Evolutionary conservation across 306 rosid genomes (phyloP).

Genomic region (Abrus precatorius): DNA sequence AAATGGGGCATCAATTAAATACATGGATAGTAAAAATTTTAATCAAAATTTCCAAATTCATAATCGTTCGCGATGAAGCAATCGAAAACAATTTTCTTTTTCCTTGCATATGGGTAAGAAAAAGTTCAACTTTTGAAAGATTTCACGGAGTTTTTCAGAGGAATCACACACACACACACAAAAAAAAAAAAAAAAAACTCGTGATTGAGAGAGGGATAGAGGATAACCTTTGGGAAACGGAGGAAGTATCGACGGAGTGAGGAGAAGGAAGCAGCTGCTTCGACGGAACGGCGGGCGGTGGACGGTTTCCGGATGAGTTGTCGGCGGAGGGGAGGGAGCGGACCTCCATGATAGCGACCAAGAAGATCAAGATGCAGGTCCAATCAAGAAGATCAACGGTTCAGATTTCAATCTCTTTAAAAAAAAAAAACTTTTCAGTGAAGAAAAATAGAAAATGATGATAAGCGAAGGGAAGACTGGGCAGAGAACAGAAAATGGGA

Average conservation of each 20-base stretch:
- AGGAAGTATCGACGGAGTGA: slow-evolving; percentile 67
- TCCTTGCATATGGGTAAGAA: background rate
- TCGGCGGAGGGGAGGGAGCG: slow-evolving; percentile 69
- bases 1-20: background rate
- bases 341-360: slow-evolving; percentile 73
- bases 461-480: background rate
- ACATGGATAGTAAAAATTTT: slow-evolving; percentile 6
- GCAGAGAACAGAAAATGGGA: background rate
- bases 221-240: slow-evolving; percentile 80
- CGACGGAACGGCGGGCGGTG: slow-evolving; percentile 46
- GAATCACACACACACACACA: slow-evolving; percentile 43
- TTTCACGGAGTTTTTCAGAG: background rate
- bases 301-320: slow-evolving; percentile 62
- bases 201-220: background rate
- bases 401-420: slow-evolving; percentile 37
- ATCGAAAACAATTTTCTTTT: background rate
- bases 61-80: slow-evolving; percentile 5
- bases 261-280: slow-evolving; percentile 66
- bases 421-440: too few relatives aligned
- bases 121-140: background rate
- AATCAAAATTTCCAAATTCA: background rate
- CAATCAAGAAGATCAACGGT: slow-evolving; percentile 36
- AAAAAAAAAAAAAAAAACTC: background rate
- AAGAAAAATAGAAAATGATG: too few relatives aligned
- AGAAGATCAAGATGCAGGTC: slow-evolving; percentile 48